Conservation (phyloP, 768 basidiomycete genomes). For the Pulveroboletus sp. region DNA sequence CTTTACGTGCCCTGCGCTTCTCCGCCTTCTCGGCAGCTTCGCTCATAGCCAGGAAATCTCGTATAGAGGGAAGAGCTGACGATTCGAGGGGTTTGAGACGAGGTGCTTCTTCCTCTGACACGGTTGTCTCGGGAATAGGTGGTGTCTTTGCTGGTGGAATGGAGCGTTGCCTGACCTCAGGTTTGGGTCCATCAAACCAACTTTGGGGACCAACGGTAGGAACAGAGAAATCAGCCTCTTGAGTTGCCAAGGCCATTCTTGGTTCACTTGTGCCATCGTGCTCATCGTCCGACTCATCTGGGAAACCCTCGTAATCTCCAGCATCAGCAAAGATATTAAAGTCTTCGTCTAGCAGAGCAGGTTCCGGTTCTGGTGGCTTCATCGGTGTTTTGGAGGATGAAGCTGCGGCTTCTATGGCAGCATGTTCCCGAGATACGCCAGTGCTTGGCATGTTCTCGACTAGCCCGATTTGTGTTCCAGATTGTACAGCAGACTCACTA, state of each 20-base stretch:
- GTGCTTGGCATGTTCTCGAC: background rate
- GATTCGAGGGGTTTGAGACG: conserved; percentile 74
- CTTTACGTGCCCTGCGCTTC: conserved; percentile 72
- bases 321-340: conserved; percentile 87
- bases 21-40: conserved; percentile 59
- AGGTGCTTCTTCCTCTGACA: conserved; percentile 32
- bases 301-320: conserved; percentile 77
- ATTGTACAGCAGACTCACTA: conserved; percentile 20
- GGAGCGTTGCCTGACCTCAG: conserved; percentile 16
- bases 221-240: conserved; percentile 9
- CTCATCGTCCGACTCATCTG: conserved; percentile 47
- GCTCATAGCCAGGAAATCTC: conserved; percentile 78
- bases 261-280: conserved; percentile 13
- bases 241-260: conserved; percentile 6
- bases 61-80: conserved; percentile 81
- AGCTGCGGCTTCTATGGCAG: background rate
- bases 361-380: conserved; percentile 16
- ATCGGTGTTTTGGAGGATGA: conserved; percentile 3
- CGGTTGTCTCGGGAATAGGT: conserved; percentile 5
- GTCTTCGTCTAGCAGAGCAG: conserved; percentile 45
- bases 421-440: conserved; percentile 1
- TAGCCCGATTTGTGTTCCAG: background rate
- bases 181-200: conserved; percentile 48
- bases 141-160: conserved; percentile 14
- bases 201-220: conserved; percentile 19